Conservation (phyloP, 495 filamentous ascomycete species). For the Cetradonia linearis region DNA sequence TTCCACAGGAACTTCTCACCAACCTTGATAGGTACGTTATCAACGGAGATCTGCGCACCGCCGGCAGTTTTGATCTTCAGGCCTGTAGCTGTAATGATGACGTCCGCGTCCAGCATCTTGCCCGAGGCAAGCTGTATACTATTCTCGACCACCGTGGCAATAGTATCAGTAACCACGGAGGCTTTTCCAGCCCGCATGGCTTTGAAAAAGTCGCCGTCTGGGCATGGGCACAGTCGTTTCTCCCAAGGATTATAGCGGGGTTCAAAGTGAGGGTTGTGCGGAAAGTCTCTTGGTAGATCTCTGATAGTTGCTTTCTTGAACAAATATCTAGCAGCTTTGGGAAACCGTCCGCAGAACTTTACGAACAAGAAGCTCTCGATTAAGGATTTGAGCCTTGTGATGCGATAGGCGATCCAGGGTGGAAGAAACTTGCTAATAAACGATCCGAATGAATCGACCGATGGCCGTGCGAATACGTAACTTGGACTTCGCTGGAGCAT, state of each 20-base stretch:
- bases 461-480: slow-evolving; percentile 1
- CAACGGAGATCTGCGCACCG: slow-evolving; percentile 3
- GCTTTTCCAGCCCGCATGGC: slow-evolving; percentile 13
- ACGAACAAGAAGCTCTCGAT: neutral
- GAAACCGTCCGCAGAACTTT: slow-evolving; percentile 1
- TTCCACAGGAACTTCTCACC: slow-evolving; percentile 10
- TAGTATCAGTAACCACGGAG: slow-evolving; percentile 12
- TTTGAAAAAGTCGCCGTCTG: slow-evolving; percentile 9
- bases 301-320: slow-evolving; percentile 1
- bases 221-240: slow-evolving; percentile 10
- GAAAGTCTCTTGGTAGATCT: slow-evolving; percentile 3
- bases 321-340: neutral
- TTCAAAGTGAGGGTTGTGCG: slow-evolving; percentile 8
- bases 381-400: neutral
- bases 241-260: slow-evolving; percentile 15
- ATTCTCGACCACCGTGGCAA: neutral
- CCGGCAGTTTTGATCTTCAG: neutral
- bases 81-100: slow-evolving; percentile 13
- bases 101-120: neutral
- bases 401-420: neutral
- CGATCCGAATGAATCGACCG: slow-evolving; percentile 1
- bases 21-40: neutral
- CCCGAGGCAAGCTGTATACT: slow-evolving; percentile 6
- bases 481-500: slow-evolving; percentile 13
- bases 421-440: neutral